Conservation (phyloP, 192 early-diverging fungal species). For the Rhizophagus clarus region DNA sequence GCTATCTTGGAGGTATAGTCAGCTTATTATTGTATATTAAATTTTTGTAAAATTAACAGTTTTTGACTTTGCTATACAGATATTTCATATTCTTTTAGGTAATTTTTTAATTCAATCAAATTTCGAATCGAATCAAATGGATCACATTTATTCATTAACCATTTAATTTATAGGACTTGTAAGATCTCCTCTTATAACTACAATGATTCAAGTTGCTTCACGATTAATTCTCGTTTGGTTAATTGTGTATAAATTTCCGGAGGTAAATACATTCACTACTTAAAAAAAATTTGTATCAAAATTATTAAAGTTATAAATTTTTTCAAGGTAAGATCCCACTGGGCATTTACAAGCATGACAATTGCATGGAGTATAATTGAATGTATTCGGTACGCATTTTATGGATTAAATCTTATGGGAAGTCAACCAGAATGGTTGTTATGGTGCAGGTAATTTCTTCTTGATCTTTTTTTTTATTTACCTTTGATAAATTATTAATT, state of each 20-base stretch:
- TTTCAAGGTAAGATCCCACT: conserved; percentile 41
- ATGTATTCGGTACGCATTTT: conserved; percentile 90
- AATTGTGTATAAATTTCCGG: conserved; percentile 70
- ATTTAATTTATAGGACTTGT: conserved; percentile 65
- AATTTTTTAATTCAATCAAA: background rate
- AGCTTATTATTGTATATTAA: conserved; percentile 29
- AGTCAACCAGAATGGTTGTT: conserved; percentile 56
- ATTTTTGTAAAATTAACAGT: conserved; percentile 29
- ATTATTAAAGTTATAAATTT: background rate
- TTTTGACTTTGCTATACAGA: conserved; percentile 25
- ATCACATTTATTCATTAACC: background rate
- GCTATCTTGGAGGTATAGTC: conserved; percentile 78
- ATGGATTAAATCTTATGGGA: conserved; percentile 71
- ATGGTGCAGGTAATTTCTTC: conserved; percentile 55
- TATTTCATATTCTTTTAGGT: conserved; percentile 43
- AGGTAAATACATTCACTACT: conserved; percentile 35
- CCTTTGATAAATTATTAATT: background rate
- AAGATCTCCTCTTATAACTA: conserved; percentile 78
- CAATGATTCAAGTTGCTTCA: conserved; percentile 84
- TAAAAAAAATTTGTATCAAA: background rate
- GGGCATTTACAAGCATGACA: conserved; percentile 79
- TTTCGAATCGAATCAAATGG: background rate
- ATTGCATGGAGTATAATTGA: conserved; percentile 93
- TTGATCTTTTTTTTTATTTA: background rate
- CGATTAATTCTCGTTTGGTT: conserved; percentile 86